Evolutionary conservation across 108 stramenopile species (phyloP), one percentile per base, ranked within the genome.

Genomic region (Cyclotella distinguenda): DNA sequence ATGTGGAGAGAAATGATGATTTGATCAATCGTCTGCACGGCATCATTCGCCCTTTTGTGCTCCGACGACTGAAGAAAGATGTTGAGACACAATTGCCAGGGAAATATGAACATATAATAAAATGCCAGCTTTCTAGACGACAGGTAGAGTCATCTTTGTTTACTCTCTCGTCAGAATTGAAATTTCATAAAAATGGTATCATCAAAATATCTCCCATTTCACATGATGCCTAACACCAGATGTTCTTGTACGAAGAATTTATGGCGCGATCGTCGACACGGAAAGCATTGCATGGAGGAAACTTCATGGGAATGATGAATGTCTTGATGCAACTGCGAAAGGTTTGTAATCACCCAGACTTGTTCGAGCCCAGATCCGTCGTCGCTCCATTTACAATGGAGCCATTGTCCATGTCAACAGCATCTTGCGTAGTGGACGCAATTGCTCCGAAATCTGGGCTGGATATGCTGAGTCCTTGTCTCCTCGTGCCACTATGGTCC

Each of bases 261-360:
- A 96, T 99, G 85, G 81, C 95, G 7, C 78, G 96, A 38, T 92
- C 93, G n/a, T 87, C 94, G 11, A 98, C 96, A 15, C 72, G 97
- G 12, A 75, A 87, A 66, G 88, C 93, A 19, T 61, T 97, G 59
- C 78, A 82, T 47, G 86, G 93, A 7, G 95, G 96, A 6, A 93
- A 94, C 64, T 98, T 89, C 70, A 90, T 98, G 93, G 96, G 95
- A 34, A 98, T 99, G 97, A 98, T 99, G 97, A 96, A 95, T 66
- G 94, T 99, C 25, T 84, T 99, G 44, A 98, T 99, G 97, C 97
- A 98, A 73, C 87, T 99, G 3, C 76, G 98, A 33, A 99, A 98
- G 80, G 97, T 99, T 9, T 99, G 99, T 79, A 98, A 99, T 68
- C 99, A 99, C 64, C 99, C 99, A 23, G 99, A 99, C 60, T 85